Evolutionary conservation across 1,139 yeast genomes (phyloP), one percentile per base, ranked within the genome.

Genomic region (Nakaseomyces sp.): DNA sequence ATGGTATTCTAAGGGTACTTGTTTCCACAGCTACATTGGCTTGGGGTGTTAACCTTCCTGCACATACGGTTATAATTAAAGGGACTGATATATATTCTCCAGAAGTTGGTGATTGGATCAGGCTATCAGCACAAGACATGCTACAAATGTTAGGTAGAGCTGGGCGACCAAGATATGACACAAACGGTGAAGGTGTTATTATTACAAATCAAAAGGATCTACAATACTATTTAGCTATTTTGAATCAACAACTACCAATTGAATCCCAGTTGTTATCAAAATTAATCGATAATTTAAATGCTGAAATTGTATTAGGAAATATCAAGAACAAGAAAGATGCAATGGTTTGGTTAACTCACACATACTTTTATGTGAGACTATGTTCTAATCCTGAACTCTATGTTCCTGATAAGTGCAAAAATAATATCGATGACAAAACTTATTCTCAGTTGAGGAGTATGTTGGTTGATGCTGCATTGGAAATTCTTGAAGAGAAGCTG

Each of bases 21-120:
- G 94, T 89, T 1, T 87, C 95, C 0, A 91, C 98, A 1, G 95
- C 97, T 0, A 91, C 98, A 0, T 74, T 91, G 50, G 97, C 98
- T 0, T 91, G 97, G 98, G 98, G 98, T 72, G 97, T 91, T 31
- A 91, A 91, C 60, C 72, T 91, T 45, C 98, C 98, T 1, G 97
- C 97, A 0, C 96, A 91, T 55, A 87, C 96, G 0, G 98, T 91
- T 24, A 81, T 91, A 24, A 85, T 91, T 48, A 89, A 91, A 57
- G 98, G 97, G 0, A 91, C 98, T 0, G 95, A 88, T 56, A 81
- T 91, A 0, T 93, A 91, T 57, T 83, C 93, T 2, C 96, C 99
- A 0, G 93, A 84, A 54, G 76, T 76, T 50, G 96, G 97, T 43
- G 67, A 76, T 1, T 89, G 96, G 96, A 78, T 79, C 2, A 94